Evolutionary conservation across 768 basidiomycete genomes (phyloP), one percentile per base, ranked within the genome.

Genomic region (Psilocybe azurescens): DNA sequence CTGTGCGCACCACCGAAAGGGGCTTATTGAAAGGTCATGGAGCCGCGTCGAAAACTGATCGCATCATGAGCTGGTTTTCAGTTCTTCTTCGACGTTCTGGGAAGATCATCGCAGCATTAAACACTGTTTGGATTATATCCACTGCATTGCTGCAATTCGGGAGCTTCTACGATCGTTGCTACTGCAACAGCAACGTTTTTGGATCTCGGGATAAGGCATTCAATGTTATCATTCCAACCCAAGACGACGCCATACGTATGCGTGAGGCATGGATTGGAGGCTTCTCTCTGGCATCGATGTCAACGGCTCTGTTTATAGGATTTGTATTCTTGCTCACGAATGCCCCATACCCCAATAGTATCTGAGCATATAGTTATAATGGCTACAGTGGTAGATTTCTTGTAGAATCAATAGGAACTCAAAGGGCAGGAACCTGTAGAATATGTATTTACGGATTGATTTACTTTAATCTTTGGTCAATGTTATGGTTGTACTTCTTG

Each of bases 241-340:
- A 5, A 1, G 57, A 50, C 4, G 78, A 78, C 46, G 24, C 77
- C 7, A 28, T 41, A 6, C 33, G 58, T 47, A 75, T 75, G 67
- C 70, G 59, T 39, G 36, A 10, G 0, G 75, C 75, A 11, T 81
- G 81, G 79, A 71, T 75, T 49, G 77, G 78, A 0, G 80, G 73
- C 1, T 70, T 78, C 0, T 64, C 59, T 8, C 66, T 81, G 2
- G 72, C 74, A 2, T 61, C 70, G 36, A 53, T 54, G 1, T 67
- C 57, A 58, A 73, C 72, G 3, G 10, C 52, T 0, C 24, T 70
- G 30, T 78, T 75, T 18, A n/a, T 39, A 13, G 55, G 38, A 14
- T 41, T 56, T 47, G 41, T 53, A 36, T 36, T 36, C 3, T 11
- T 36, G 33, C 6, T 36, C 33, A 36, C 33, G 6, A 36, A 36